Evolutionary conservation across 306 rosid genomes (phyloP), one percentile per base, ranked within the genome.

Genomic region (Senna siamea): DNA sequence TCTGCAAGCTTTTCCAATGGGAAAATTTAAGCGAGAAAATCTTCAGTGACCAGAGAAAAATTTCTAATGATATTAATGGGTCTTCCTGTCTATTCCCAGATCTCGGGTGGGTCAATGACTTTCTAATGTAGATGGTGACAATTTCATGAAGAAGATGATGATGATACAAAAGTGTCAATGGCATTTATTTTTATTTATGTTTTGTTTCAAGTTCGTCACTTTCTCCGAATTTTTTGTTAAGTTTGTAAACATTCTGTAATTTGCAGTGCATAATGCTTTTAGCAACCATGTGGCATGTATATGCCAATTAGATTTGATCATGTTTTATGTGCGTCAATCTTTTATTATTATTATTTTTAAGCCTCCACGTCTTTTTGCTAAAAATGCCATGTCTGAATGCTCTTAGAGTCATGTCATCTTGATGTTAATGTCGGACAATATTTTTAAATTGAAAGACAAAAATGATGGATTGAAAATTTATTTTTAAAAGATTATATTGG

Each of bases 31-130:
- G 56, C 18, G 17, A 23, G 22, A 61, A 14, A 5, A 6, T 40
- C 10, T 46, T 55, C 60, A 61, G 30, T 30, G 70, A 74, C 30
- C 64, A 76, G 26, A 40, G 65, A 47, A 43, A 50, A 76, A 61
- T n/a, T 30, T 82, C 32, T 43, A 74, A 37, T 22, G 87, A 73
- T 14, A 70, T 38, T 19, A 79, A 37, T 66, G 78, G 66, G 5
- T 46, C 71, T 64, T 54, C 68, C 11, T 64, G 71, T 54, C 38
- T 82, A 2, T 80, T 60, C 62, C 98, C 92, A 0, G 98, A 93
- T 88, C 83, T 93, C 7, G 96, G 93, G 22, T 93, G 98, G 98
- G 91, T 93, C 23, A 86, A 93, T 70, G 98, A 93, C 10, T 85
- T 93, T 60, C 80, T 93, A 70, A 91, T 82, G 96, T 91, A 89